phyloP scores from a whole-genome alignment of 768 basidiomycete species.

The Multifurca ochricompacta region DNA sequence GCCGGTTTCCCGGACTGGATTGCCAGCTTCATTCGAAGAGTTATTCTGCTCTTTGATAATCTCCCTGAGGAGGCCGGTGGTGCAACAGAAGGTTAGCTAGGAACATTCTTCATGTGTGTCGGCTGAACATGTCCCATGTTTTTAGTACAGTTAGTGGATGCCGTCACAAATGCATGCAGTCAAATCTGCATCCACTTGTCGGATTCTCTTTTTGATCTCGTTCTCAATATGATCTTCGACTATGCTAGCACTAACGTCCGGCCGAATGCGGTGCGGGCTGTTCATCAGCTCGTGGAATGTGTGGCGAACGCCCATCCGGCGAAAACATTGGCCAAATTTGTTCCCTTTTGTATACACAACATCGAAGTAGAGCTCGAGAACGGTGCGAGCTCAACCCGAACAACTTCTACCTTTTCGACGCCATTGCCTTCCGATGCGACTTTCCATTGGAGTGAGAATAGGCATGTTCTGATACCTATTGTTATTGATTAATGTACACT shows the following conservation, averaged over 20 bases:
- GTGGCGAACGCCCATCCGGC: conserved; percentile 71
- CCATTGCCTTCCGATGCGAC: conserved; percentile 76
- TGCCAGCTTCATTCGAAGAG: conserved; percentile 67
- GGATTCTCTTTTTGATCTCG: conserved; percentile 67
- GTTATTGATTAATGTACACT: conserved; percentile 8
- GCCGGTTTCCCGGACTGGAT: conserved; percentile 78
- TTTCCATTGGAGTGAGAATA: conserved; percentile 71
- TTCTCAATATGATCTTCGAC: conserved; percentile 75
- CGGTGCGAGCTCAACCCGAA: conserved; percentile 69
- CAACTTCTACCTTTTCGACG: conserved; percentile 55
- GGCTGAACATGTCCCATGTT: not conserved
- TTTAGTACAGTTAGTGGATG: conserved; percentile 66
- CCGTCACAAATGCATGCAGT: conserved; percentile 66
- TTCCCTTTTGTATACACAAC: conserved; percentile 61
- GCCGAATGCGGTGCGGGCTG: conserved; percentile 78
- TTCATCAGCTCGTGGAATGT: conserved; percentile 80
- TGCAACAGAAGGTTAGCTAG: conserved; percentile 48
- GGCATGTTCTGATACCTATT: not conserved
- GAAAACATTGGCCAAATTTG: conserved; percentile 73
- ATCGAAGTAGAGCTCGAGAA: conserved; percentile 75
- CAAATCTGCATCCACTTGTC: conserved; percentile 72
- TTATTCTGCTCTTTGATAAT: conserved; percentile 76
- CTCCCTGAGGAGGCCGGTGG: conserved; percentile 77
- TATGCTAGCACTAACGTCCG: conserved; percentile 77
- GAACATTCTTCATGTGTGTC: not conserved